Evolutionary conservation across 2,329 filamentous ascomycete species (phyloP).

Genomic region (Cordyceps pruinosa): DNA sequence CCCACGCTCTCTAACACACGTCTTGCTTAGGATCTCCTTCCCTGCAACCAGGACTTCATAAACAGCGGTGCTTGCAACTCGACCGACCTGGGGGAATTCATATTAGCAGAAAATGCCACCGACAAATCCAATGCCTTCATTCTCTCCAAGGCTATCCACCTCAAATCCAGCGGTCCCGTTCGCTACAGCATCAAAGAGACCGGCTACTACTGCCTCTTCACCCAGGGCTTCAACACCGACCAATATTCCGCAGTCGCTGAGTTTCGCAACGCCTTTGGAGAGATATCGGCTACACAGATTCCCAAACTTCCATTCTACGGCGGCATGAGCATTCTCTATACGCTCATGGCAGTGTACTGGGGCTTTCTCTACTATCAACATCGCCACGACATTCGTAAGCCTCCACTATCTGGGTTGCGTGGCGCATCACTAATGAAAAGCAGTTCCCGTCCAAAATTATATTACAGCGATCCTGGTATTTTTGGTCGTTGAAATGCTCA

Average conservation of each 20-base stretch:
- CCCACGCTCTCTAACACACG: constrained; percentile 27
- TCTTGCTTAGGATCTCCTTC: constrained; percentile 35
- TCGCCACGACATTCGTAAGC: constrained; percentile 76
- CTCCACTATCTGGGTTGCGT: not conserved
- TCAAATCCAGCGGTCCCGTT: constrained; percentile 66
- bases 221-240: constrained; percentile 58
- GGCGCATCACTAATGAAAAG: constrained; percentile 25
- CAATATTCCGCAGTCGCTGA: constrained; percentile 78
- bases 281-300: constrained; percentile 91
- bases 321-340: constrained; percentile 87
- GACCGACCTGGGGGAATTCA: constrained; percentile 76
- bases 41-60: constrained; percentile 71
- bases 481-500: constrained; percentile 89
- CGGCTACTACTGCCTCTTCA: constrained; percentile 92
- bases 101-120: constrained; percentile 70
- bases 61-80: constrained; percentile 64
- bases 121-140: constrained; percentile 65
- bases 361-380: constrained; percentile 93
- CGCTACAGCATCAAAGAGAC: constrained; percentile 84
- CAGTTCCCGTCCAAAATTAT: constrained; percentile 95
- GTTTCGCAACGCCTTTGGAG: constrained; percentile 93
- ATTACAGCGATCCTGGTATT: constrained; percentile 96
- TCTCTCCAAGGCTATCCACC: constrained; percentile 71
- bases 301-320: constrained; percentile 97
- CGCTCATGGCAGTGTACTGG: constrained; percentile 78